Percentiles rank a stretch among this genome's conserved stretches.
These are phyloP conservation scores for Paramecium caudatum DNA, from an alignment of 73 alveolate genomes.

Conservation along the genomic window DNA sequence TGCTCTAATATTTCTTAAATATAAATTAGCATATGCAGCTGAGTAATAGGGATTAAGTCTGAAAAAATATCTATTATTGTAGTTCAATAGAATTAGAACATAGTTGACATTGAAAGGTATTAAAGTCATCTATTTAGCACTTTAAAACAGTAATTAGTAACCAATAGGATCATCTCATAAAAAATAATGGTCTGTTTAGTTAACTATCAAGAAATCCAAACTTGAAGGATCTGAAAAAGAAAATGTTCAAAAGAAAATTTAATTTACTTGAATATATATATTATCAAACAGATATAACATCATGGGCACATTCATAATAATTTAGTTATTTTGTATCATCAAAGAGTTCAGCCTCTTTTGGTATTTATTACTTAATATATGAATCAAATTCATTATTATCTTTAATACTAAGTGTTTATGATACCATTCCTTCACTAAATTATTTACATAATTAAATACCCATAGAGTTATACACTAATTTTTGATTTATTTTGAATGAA, in stretches of 20 bases:
- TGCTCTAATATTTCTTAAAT: not conserved
- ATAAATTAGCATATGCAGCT: slow-evolving; percentile 13
- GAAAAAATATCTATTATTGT: not conserved
- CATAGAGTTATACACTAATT: slow-evolving; percentile 13
- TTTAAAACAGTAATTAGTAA: not conserved
- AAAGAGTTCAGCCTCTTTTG: not conserved
- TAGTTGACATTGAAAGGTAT: not conserved
- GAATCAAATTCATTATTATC: slow-evolving; percentile 11
- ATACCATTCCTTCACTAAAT: slow-evolving; percentile 56
- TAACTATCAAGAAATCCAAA: not conserved
- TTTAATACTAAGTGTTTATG: not conserved
- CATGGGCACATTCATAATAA: slow-evolving; percentile 61
- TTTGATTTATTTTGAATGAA: not conserved
- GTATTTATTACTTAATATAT: not conserved
- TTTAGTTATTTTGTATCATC: not conserved
- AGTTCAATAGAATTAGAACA: slow-evolving; percentile 26
- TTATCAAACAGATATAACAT: slow-evolving; percentile 6
- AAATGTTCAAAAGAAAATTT: not conserved
- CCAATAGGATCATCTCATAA: not conserved
- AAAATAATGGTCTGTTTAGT: slow-evolving; percentile 9
- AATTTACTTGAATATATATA: slow-evolving; percentile 19
- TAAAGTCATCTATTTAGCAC: not conserved
- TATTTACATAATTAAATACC: slow-evolving; percentile 1
- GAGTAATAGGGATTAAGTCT: not conserved
- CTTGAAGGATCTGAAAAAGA: not conserved